Base-by-base conservation (phyloP, 1,284 basidiomycete genomes). In the Cronartium quercuum region DNA sequence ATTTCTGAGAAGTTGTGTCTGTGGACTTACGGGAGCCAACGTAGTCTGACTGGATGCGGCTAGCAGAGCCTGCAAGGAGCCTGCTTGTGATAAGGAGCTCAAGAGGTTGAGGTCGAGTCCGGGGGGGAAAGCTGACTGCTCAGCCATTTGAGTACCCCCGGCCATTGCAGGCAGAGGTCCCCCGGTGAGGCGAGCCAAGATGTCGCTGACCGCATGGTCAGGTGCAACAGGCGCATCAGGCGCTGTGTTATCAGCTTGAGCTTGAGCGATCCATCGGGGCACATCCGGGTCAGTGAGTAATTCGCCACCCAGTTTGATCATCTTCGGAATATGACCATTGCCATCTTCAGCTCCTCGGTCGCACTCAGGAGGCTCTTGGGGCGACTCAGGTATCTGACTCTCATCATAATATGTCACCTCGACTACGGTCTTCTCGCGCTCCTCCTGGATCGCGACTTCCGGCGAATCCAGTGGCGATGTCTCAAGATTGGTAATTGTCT, bases 381-480 rank as follows among this genome's bases (percentile, higher is more conserved):
- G 71, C 12, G 71, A 66, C 34, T 74, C 64, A 35, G 71, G 71
- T 47, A 74, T 74, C 29, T 74, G 71, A 18, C 62, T 66, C 65
- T 74, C 64, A 61, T 74, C 64, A 38, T 66, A 64, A 60, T 74
- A 74, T 74, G 63, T 74, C 38, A 74, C 71, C 18, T 34, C 71
- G 34, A 64, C 37, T 34, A 74, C 64, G 61, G 24, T 58, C 57
- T 47, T 66, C 35, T 74, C 71, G 38, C 71, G 63, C 57, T 66
- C 64, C 35, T 66, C 71, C 64, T 74, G 71, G 34, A 40, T 58
- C 64, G 38, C 63, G 15, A 58, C 63, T 57, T 74, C 71, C 38
- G 63, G 44, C 55, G 71, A 74, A 37, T 58, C 71, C 51, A 74
- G 61, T 15, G 71, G 64, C 24, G 63, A 66, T 34, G 71, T 74